phyloP scores from a whole-genome alignment of 2,329 filamentous ascomycete genomes.

The Gliomastix tumulicola region DNA sequence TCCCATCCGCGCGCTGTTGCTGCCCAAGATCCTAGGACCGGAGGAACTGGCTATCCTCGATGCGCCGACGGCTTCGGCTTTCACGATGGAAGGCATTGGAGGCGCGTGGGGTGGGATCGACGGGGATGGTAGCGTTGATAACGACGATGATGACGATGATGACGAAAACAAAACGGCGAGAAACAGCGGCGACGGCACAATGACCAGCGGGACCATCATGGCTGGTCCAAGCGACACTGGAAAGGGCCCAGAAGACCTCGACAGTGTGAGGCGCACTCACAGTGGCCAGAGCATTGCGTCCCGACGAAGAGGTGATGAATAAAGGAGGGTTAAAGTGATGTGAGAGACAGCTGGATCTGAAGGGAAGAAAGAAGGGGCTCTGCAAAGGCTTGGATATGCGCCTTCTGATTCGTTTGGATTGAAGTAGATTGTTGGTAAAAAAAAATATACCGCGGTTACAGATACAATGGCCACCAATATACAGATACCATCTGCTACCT shows the following conservation, averaged over 20 bases:
- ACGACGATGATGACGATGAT: background rate
- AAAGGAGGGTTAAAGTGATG: constrained; percentile 17
- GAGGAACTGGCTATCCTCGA: constrained; percentile 60
- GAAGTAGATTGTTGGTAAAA: too few relatives aligned
- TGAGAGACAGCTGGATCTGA: constrained; percentile 10
- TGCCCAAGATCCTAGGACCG: constrained; percentile 53
- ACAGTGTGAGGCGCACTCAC: constrained; percentile 21
- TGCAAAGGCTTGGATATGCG: too few relatives aligned
- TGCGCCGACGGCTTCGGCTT: constrained; percentile 66
- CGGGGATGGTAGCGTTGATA: constrained; percentile 6
- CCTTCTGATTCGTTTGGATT: too few relatives aligned
- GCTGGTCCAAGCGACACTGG: constrained; percentile 16
- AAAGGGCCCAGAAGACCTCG: constrained; percentile 24
- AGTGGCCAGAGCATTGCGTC: constrained; percentile 18
- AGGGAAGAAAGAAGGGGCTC: background rate
- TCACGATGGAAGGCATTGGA: constrained; percentile 70
- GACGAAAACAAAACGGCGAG: too few relatives aligned
- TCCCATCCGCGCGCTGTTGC: constrained; percentile 54
- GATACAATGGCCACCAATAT: too few relatives aligned
- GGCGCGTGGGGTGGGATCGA: constrained; percentile 45
- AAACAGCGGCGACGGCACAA: background rate
- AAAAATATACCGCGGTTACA: too few relatives aligned
- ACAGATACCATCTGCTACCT: too few relatives aligned
- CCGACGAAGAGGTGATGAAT: too few relatives aligned
- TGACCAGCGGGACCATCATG: background rate